A percentile compares a stretch with the other conserved stretches of the same genome.
Evolutionary conservation across 306 rosid genomes (phyloP).

Genomic region (Clitoria ternatea): DNA sequence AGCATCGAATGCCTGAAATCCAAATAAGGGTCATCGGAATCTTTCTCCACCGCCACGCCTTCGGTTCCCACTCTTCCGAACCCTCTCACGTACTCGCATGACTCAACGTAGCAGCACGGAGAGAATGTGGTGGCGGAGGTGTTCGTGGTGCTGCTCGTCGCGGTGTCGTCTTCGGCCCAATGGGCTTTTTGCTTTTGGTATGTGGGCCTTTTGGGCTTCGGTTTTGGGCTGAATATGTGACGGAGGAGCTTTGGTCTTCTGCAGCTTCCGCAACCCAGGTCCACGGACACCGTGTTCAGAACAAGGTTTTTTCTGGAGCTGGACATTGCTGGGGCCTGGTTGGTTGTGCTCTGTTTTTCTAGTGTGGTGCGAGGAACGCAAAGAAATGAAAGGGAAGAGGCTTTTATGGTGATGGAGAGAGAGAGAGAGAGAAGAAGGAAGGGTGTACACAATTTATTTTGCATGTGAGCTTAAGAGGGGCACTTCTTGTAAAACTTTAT

Average conservation of each 20-base stretch:
- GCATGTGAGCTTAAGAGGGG: constrained; percentile 35
- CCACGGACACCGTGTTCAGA: constrained; percentile 48
- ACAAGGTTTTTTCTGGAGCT: constrained; percentile 41
- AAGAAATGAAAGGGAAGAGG: background rate
- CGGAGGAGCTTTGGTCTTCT: constrained; percentile 48
- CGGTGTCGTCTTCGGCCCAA: constrained; percentile 2
- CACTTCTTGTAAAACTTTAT: constrained; percentile 25
- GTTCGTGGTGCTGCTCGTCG: constrained; percentile 19
- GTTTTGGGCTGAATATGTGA: constrained; percentile 44
- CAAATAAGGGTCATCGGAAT: constrained; percentile 83
- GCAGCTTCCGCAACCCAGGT: constrained; percentile 71
- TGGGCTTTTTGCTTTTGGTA: constrained; percentile 26
- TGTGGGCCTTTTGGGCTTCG: constrained; percentile 36
- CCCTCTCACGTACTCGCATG: constrained; percentile 32
- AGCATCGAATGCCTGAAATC: constrained; percentile 91
- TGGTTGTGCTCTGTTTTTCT: background rate
- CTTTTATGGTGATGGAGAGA: background rate
- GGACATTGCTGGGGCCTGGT: constrained; percentile 41
- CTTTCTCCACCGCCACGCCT: constrained; percentile 90
- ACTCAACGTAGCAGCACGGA: constrained; percentile 27
- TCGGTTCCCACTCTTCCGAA: constrained; percentile 70
- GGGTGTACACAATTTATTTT: constrained; percentile 22
- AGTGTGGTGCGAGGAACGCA: background rate
- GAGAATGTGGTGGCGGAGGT: constrained; percentile 33
- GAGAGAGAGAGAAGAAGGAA: background rate